Conservation (phyloP, 306 rosid genomes). For the Prunus salicina region DNA sequence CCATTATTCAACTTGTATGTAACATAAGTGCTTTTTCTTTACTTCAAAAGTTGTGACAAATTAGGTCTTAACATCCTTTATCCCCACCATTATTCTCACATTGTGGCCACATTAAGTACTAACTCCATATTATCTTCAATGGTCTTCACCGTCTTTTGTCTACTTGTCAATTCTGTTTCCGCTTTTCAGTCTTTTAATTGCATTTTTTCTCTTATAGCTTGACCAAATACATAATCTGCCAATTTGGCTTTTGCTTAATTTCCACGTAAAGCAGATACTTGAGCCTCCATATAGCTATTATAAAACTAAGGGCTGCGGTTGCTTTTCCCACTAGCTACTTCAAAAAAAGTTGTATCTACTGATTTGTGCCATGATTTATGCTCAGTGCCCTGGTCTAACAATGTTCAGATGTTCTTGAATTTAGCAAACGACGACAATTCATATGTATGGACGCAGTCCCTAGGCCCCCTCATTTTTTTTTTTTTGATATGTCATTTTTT, state of each 20-base stretch:
- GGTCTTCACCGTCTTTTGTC: not conserved
- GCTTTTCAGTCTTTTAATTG: constrained; percentile 7
- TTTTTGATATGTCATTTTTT: no score
- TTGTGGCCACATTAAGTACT: not conserved
- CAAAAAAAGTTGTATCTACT: not conserved
- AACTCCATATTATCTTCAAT: not conserved
- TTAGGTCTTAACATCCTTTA: constrained; percentile 11
- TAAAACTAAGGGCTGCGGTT: not conserved
- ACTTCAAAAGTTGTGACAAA: not conserved
- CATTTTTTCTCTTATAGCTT: not conserved
- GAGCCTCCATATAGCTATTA: not conserved
- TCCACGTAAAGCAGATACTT: constrained; percentile 32
- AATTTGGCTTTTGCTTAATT: constrained; percentile 14
- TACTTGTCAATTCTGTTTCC: not conserved
- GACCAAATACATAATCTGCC: constrained; percentile 9
- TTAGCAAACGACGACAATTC: not conserved
- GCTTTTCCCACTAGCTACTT: not conserved
- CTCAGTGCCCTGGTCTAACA: constrained; percentile 11
- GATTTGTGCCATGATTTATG: constrained; percentile 39
- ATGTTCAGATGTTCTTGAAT: not conserved
- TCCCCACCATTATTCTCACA: constrained; percentile 1
- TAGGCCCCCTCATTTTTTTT: not conserved
- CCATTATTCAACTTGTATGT: not conserved
- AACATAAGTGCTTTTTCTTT: not conserved
- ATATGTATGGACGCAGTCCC: not conserved